These are phyloP conservation scores for Podospora australis DNA, from an alignment of 495 filamentous ascomycete species.

Conservation along the genomic window DNA sequence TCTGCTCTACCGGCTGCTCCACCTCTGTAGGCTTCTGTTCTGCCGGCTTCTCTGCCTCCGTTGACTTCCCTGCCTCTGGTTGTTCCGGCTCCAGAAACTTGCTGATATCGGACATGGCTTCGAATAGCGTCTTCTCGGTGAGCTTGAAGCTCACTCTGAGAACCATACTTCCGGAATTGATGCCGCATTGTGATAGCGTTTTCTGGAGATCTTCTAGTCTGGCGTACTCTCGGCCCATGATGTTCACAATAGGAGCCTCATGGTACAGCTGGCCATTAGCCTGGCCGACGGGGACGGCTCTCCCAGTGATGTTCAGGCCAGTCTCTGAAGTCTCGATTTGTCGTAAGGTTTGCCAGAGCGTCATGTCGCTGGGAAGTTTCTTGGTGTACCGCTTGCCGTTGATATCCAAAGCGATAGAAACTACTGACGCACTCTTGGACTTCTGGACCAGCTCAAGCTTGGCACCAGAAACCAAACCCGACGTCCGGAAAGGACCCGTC, in stretches of 20 bases:
- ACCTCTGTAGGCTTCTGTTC: slow-evolving; percentile 8
- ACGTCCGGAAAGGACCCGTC: slow-evolving; percentile 75
- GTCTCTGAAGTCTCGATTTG: slow-evolving; percentile 71
- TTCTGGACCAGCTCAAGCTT: slow-evolving; percentile 86
- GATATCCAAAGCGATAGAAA: slow-evolving; percentile 79
- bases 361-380: slow-evolving; percentile 77
- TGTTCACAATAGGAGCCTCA: slow-evolving; percentile 74
- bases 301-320: slow-evolving; percentile 70
- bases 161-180: slow-evolving; percentile 74
- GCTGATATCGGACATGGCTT: slow-evolving; percentile 75
- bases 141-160: slow-evolving; percentile 67
- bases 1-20: slow-evolving; percentile 10
- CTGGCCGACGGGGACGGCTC: slow-evolving; percentile 56
- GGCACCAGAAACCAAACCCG: slow-evolving; percentile 76
- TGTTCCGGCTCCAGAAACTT: slow-evolving; percentile 51
- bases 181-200: slow-evolving; percentile 77
- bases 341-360: slow-evolving; percentile 79
- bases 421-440: slow-evolving; percentile 72
- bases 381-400: slow-evolving; percentile 67
- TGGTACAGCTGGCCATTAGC: slow-evolving; percentile 73
- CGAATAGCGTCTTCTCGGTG: slow-evolving; percentile 72
- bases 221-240: slow-evolving; percentile 70
- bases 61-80: slow-evolving; percentile 3
- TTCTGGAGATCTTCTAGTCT: slow-evolving; percentile 78
- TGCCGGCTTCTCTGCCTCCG: slow-evolving; percentile 9